Evolutionary conservation across 2,329 filamentous ascomycete species (phyloP), one percentile per base, ranked within the genome.

Genomic region (Juglanconis oblonga): DNA sequence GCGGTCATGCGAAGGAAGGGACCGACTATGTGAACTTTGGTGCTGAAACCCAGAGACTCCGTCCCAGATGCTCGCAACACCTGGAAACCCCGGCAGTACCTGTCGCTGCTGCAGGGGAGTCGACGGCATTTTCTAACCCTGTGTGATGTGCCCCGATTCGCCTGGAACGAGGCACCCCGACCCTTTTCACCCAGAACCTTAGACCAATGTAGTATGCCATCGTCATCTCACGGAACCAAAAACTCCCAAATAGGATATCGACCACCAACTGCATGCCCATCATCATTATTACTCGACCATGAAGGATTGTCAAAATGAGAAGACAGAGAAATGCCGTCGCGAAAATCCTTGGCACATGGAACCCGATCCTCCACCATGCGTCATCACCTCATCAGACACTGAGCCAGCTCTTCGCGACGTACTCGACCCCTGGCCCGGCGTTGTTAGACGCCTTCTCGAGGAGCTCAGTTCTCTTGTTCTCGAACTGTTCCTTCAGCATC

Each of bases 401-500:
- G 45, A 80, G 65, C 73, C 73, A 74, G 50, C 69, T 73, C 61
- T 74, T 70, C 13, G 75, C 76, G 9, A 74, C 71, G 65, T 70
- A 73, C 62, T 76, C 70, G 32, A 74, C 71, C 10, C 71, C 69
- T 59, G 74, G 70, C 1, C 71, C 73, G 13, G 73, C 71, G 8
- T 71, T 68, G 8, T 74, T 74, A 7, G 73, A 71, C 3, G 75
- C 75, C 59, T 76, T 77, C 49, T 67, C 71, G 6, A 82, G 64
- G 36, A 81, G 68, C 47, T 77, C 76, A 8, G 74, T 74, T 52
- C 77, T 74, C 57, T 78, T 72, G 51, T 74, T 67, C 57, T 83
- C 78, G 44, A 76, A 71, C 24, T 73, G 72, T 64, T 79, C 74
- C 63, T 76, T 76, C 62, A 79, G 77, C 74, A 80, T 76, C 5